A percentile compares a stretch with the other conserved stretches of the same genome.
Evolutionary conservation across 345 rosid genomes (phyloP).

Genomic region (Hypericum perforatum): DNA sequence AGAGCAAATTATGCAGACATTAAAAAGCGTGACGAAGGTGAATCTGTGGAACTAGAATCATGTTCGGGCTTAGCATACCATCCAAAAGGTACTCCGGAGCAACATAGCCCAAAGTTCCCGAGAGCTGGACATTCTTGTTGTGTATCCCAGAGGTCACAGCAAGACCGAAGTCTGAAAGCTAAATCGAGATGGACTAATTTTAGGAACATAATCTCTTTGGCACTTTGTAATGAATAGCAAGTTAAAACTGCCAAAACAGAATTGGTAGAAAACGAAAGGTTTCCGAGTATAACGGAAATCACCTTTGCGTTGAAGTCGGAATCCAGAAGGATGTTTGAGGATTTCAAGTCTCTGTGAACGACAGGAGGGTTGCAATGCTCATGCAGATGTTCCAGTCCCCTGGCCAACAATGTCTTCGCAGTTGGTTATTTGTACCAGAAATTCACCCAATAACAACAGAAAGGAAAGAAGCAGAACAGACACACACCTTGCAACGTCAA

Average conservation of each 20-base stretch:
- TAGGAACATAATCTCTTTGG: slow-evolving; percentile 3
- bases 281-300: slow-evolving; percentile 2
- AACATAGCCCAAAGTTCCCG: slow-evolving; percentile 52
- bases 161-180: slow-evolving; percentile 88
- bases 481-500: slow-evolving; percentile 69
- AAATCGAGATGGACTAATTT: slow-evolving; percentile 12
- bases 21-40: too few relatives aligned
- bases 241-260: not conserved
- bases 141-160: slow-evolving; percentile 52
- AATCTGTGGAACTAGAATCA: not conserved
- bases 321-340: slow-evolving; percentile 77
- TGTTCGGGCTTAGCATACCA: slow-evolving; percentile 34
- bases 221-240: not conserved
- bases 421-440: not conserved
- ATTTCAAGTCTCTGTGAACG: slow-evolving; percentile 75
- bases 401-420: slow-evolving; percentile 16
- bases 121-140: slow-evolving; percentile 42
- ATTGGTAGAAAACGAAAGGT: not conserved
- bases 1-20: too few relatives aligned
- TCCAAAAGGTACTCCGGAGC: slow-evolving; percentile 75
- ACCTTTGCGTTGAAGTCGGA: slow-evolving; percentile 83
- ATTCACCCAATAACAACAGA: not conserved
- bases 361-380: slow-evolving; percentile 78
- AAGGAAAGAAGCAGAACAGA: not conserved
- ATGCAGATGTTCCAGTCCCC: slow-evolving; percentile 90